These are phyloP conservation scores for Osmanthus fragrans DNA, from an alignment of 257 asterid species.

Conservation along the genomic window DNA sequence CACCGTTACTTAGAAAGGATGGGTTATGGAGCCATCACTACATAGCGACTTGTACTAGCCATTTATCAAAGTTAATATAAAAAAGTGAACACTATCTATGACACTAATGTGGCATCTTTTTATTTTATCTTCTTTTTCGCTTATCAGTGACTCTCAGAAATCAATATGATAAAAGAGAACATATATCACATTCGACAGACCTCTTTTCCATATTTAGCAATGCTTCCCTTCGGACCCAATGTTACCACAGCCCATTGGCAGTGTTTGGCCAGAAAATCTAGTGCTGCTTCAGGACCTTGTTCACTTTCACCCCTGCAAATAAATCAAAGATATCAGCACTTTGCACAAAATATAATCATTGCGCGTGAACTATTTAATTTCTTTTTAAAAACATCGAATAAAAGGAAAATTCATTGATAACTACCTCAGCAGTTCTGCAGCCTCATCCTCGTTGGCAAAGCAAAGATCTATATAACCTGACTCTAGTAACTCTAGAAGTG, in stretches of 20 bases:
- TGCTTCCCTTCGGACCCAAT: conserved; percentile 84
- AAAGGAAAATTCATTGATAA: conserved; percentile 17
- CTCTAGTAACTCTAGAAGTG: conserved; percentile 72
- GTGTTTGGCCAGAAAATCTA: conserved; percentile 68
- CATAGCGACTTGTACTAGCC: too few species aligned
- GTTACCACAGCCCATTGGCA: conserved; percentile 97
- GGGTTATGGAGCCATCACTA: too few species aligned
- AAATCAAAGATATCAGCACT: conserved; percentile 9
- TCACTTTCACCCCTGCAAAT: conserved; percentile 58
- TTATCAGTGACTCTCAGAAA: neutral
- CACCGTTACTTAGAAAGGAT: too few species aligned
- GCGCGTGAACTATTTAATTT: neutral
- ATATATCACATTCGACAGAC: conserved; percentile 27
- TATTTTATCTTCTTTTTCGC: neutral
- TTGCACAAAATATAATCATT: neutral
- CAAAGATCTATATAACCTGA: conserved; percentile 91
- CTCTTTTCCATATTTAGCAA: conserved; percentile 82
- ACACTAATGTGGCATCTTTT: neutral
- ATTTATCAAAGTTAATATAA: neutral
- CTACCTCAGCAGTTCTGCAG: conserved; percentile 78
- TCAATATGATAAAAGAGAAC: neutral
- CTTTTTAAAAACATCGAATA: neutral
- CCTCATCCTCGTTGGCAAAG: conserved; percentile 99
- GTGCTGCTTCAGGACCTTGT: conserved; percentile 64
- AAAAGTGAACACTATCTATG: neutral